phyloP scores from a whole-genome alignment of 1,284 basidiomycete species.

The Moesziomyces aphidis region DNA sequence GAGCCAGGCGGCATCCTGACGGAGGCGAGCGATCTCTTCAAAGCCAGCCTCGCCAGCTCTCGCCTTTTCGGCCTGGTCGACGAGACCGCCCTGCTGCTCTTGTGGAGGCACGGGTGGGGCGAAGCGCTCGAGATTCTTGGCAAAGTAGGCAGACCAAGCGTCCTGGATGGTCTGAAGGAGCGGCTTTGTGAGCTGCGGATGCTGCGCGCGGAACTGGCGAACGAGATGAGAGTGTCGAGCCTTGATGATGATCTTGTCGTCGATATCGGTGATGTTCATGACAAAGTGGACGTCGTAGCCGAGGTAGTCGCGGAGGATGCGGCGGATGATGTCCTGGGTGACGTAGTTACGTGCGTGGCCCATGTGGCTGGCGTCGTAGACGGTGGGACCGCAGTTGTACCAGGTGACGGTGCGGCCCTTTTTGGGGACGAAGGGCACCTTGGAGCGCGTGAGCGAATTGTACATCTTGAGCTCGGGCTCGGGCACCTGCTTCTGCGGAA shows the following conservation, averaged over 20 bases:
- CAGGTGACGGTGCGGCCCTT: slow-evolving; percentile 91
- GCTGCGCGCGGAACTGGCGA: slow-evolving; percentile 61
- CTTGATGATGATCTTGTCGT: slow-evolving; percentile 85
- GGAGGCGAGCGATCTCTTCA: slow-evolving; percentile 54
- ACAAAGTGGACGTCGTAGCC: slow-evolving; percentile 98
- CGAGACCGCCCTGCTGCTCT: slow-evolving; percentile 47
- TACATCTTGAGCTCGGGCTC: slow-evolving; percentile 79
- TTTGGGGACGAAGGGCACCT: slow-evolving; percentile 80
- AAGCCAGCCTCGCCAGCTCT: slow-evolving; percentile 60
- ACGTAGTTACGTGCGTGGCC: slow-evolving; percentile 99
- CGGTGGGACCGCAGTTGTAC: slow-evolving; percentile 99
- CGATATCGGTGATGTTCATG: slow-evolving; percentile 99
- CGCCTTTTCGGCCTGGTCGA: slow-evolving; percentile 38
- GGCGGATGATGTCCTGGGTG: slow-evolving; percentile 92
- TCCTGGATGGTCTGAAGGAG: slow-evolving; percentile 55
- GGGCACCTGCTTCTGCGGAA: slow-evolving; percentile 32
- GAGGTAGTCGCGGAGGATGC: slow-evolving; percentile 95
- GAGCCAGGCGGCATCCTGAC: slow-evolving; percentile 55
- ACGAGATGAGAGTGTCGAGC: slow-evolving; percentile 72
- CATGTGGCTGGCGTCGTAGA: slow-evolving; percentile 98
- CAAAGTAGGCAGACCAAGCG: slow-evolving; percentile 61
- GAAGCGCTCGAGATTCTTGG: slow-evolving; percentile 55
- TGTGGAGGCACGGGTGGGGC: slow-evolving; percentile 61
- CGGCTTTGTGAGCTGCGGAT: slow-evolving; percentile 46
- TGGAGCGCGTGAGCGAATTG: slow-evolving; percentile 92